A percentile compares a stretch with the other conserved stretches of the same genome.
phyloP scores from a whole-genome alignment of 2,329 filamentous ascomycete species.

The Penicillium sp. region DNA sequence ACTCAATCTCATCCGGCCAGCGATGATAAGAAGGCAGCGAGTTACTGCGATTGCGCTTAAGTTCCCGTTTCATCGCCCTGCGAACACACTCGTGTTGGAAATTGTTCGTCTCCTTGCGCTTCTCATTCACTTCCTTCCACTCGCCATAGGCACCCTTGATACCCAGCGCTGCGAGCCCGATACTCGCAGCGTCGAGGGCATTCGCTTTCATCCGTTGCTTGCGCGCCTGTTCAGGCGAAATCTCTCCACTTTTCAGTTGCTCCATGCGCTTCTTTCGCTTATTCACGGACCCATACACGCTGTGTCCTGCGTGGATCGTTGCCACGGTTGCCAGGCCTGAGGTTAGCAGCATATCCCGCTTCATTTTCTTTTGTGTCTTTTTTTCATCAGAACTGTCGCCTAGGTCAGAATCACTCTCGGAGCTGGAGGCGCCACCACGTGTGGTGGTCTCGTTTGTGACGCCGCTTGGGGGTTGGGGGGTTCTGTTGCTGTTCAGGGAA shows the following conservation, averaged over 20 bases:
- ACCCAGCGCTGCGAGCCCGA: constrained; percentile 69
- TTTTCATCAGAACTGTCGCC: constrained; percentile 67
- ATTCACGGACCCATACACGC: constrained; percentile 66
- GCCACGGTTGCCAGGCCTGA: constrained; percentile 69
- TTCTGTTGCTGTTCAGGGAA: constrained; percentile 29
- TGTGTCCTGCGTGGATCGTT: constrained; percentile 71
- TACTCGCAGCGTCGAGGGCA: constrained; percentile 66
- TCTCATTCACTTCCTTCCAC: constrained; percentile 70
- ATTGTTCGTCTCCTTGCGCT: constrained; percentile 60
- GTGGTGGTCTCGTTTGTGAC: constrained; percentile 15
- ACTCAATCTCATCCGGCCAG: constrained; percentile 39
- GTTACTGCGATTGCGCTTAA: constrained; percentile 37
- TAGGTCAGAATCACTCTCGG: constrained; percentile 54
- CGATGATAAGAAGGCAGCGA: constrained; percentile 13
- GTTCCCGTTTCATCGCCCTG: constrained; percentile 53
- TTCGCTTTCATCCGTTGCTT: constrained; percentile 67
- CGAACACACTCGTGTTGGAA: constrained; percentile 54
- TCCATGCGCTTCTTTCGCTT: constrained; percentile 65
- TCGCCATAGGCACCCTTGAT: constrained; percentile 69
- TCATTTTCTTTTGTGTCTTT: constrained; percentile 65
- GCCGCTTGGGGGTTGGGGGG: constrained; percentile 26
- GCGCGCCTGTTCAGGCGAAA: constrained; percentile 64
- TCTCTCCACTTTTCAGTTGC: constrained; percentile 66
- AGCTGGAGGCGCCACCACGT: constrained; percentile 14
- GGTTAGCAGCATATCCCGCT: constrained; percentile 68